Conservation (phyloP, 2,329 filamentous ascomycete genomes). For the Epichloe baconii region DNA sequence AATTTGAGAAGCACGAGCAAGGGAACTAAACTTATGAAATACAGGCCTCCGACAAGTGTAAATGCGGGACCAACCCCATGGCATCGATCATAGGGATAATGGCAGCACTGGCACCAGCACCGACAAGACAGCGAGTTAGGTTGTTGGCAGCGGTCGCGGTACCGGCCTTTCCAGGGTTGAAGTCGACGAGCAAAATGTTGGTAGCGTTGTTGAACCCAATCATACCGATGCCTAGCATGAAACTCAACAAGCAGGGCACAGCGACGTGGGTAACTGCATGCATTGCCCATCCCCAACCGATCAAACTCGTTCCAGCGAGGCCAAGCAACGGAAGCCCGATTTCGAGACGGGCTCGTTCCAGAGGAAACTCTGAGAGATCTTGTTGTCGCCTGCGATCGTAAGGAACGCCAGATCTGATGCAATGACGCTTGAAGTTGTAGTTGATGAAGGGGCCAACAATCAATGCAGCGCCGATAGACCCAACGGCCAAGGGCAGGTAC, state of each 20-base stretch:
- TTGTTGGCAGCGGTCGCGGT: slow-evolving; percentile 45
- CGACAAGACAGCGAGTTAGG: slow-evolving; percentile 39
- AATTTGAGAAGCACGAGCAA: slow-evolving; percentile 27
- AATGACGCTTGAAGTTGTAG: slow-evolving; percentile 53
- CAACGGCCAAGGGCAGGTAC: slow-evolving; percentile 37
- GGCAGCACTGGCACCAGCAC: slow-evolving; percentile 37
- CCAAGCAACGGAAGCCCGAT: slow-evolving; percentile 37
- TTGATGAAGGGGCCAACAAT: slow-evolving; percentile 45
- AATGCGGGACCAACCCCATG: slow-evolving; percentile 39
- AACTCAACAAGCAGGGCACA: slow-evolving; percentile 32
- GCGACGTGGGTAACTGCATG: slow-evolving; percentile 28
- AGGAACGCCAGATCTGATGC: slow-evolving; percentile 35
- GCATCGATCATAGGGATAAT: slow-evolving; percentile 37
- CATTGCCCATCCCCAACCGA: slow-evolving; percentile 40
- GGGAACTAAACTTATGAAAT: slow-evolving; percentile 25
- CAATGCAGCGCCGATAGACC: slow-evolving; percentile 33
- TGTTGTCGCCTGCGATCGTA: slow-evolving; percentile 40
- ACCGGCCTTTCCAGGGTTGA: slow-evolving; percentile 38
- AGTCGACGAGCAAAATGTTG: slow-evolving; percentile 41
- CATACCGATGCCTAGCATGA: slow-evolving; percentile 33
- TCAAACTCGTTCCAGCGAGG: slow-evolving; percentile 31
- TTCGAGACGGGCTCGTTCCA: slow-evolving; percentile 37
- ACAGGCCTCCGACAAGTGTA: slow-evolving; percentile 31
- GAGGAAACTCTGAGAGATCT: slow-evolving; percentile 34
- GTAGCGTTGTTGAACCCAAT: slow-evolving; percentile 41